Percentiles rank a stretch among this genome's conserved stretches.
phyloP scores from a whole-genome alignment of 257 asterid genomes.

The Parsonsia alboflavescens region DNA sequence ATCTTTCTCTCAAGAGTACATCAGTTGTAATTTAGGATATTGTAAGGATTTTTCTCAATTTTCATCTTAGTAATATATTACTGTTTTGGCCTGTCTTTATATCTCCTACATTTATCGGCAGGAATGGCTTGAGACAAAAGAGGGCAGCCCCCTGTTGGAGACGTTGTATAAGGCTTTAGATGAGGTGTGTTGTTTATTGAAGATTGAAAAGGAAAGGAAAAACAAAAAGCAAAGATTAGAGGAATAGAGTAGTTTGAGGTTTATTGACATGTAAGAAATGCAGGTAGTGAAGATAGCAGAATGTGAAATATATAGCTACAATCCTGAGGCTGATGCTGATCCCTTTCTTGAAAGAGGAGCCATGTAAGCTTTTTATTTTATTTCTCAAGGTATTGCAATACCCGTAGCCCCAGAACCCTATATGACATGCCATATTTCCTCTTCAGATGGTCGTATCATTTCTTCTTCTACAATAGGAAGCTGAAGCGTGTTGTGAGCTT shows the following conservation, averaged over 20 bases:
- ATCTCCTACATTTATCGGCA: slow-evolving; percentile 28
- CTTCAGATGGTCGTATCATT: slow-evolving; percentile 87
- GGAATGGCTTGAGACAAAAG: slow-evolving; percentile 84
- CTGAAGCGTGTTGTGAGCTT: slow-evolving; percentile 87
- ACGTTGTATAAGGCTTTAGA: slow-evolving; percentile 78
- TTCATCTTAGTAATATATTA: background rate
- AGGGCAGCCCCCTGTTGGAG: slow-evolving; percentile 56
- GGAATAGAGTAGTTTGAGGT: background rate
- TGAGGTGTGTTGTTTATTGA: slow-evolving; percentile 54
- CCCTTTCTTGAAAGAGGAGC: slow-evolving; percentile 84
- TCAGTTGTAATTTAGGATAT: background rate
- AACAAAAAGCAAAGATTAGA: background rate
- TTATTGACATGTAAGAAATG: slow-evolving; percentile 21
- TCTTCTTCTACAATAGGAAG: slow-evolving; percentile 93
- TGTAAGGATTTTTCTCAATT: too few species aligned
- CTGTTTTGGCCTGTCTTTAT: background rate
- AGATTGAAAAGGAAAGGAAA: background rate
- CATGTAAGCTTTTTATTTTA: slow-evolving; percentile 44
- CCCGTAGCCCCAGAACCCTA: background rate
- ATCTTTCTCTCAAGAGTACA: background rate
- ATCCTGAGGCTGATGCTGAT: slow-evolving; percentile 81
- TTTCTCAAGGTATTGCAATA: background rate
- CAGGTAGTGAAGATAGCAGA: slow-evolving; percentile 89
- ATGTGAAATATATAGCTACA: slow-evolving; percentile 88
- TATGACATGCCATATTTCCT: slow-evolving; percentile 4